A percentile compares a stretch with the other conserved stretches of the same genome.
Evolutionary conservation across 1,284 basidiomycete species (phyloP).

Genomic region (Tylopilus orsonianus): DNA sequence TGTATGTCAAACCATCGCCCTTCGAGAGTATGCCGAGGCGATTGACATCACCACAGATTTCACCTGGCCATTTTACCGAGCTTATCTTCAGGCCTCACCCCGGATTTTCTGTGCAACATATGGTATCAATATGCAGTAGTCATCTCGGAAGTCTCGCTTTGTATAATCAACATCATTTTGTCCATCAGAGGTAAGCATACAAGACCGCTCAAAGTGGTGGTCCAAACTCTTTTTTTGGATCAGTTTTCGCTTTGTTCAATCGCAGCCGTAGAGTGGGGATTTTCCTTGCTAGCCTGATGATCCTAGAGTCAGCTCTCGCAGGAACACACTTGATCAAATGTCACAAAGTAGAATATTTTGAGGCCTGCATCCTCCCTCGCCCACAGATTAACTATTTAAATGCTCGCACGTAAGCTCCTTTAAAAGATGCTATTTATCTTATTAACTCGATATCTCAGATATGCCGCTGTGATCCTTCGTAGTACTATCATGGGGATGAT

Average conservation of each 20-base stretch:
- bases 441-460: constrained; percentile 10
- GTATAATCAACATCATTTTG: constrained; percentile 12
- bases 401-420: constrained; percentile 2
- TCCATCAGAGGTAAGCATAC: constrained; percentile 18
- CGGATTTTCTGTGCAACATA: constrained; percentile 11
- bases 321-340: not conserved
- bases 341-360: constrained; percentile 2
- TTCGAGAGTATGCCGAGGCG: not conserved
- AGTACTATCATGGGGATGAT: constrained; percentile 14
- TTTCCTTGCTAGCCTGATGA: constrained; percentile 12
- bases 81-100: constrained; percentile 11
- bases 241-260: constrained; percentile 30
- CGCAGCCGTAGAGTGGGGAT: constrained; percentile 11
- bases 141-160: constrained; percentile 5
- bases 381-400: not conserved
- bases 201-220: not conserved
- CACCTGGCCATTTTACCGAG: constrained; percentile 8
- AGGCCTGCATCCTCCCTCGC: constrained; percentile 13
- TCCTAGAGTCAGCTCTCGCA: constrained; percentile 6
- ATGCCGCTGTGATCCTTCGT: constrained; percentile 6
- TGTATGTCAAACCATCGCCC: constrained; percentile 11
- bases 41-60: constrained; percentile 9
- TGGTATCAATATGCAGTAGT: constrained; percentile 16
- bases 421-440: not conserved
- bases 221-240: not conserved